Evolutionary conservation across 805 yeast species (phyloP), one percentile per base, ranked within the genome.

Genomic region (Spencermartinsiella europaea): DNA sequence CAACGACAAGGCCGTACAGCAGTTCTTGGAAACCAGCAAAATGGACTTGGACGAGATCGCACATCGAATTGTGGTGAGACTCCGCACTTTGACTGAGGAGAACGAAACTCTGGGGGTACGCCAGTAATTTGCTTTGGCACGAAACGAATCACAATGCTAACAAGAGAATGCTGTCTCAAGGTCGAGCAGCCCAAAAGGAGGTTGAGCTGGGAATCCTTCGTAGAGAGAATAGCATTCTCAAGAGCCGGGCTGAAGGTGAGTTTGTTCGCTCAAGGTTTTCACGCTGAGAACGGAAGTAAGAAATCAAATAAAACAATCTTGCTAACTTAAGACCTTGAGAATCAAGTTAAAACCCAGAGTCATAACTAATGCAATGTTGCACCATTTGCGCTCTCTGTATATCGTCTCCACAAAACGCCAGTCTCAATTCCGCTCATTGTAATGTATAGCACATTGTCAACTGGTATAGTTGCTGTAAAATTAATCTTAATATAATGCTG

Each of bases 31-130:
- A 34, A 38, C 42, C 39, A 15, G 37, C 31, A 45, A 44, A 41
- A 83, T 77, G 60, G 95, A 86, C 57, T 83, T 79, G 42, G 80
- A 84, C 56, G 89, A 85, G 46, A 66, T 85, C 40, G 80, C 90
- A 12, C 93, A 86, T 59, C 81, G 81, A 56, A 77, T 85, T 48
- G 70, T 86, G 34, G 72, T 74, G 35, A 79, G 85, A 55, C 56
- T 87, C 52, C 76, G 77, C 45, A 67, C 74, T 47, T 65, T 87
- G 49, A 77, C 77, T 16, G 75, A 73, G 39, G 95, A 87, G 59
- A 87, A 87, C 60, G 81, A 80, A 47, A 80, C 74, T 51, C 71
- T 87, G 66, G 73, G 58, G 8, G 55, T 52, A 47, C 37, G 56
- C 37, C 7, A 25, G n/a, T n/a, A n/a, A n/a, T n/a, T n/a, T 14